A percentile compares a stretch with the other conserved stretches of the same genome.
These are phyloP conservation scores for Aspergillus tanneri DNA, from an alignment of 2,329 filamentous ascomycete genomes.

Conservation along the genomic window DNA sequence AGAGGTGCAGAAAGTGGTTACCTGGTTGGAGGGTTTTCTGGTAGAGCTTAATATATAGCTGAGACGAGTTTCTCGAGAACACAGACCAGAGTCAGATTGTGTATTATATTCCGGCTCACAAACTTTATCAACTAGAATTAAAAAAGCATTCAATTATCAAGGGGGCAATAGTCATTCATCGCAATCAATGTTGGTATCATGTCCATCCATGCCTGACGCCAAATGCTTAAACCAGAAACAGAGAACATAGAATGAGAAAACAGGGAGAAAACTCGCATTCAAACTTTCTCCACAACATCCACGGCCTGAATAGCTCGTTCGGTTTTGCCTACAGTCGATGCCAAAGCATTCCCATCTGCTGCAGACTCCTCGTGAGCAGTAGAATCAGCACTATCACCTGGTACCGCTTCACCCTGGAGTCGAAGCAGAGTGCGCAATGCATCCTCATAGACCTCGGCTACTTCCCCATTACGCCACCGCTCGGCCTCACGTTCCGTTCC, in stretches of 20 bases:
- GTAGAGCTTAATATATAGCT: not conserved
- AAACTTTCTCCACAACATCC: slow-evolving; percentile 50
- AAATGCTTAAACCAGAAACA: slow-evolving; percentile 14
- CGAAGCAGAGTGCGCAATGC: slow-evolving; percentile 39
- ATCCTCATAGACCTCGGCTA: slow-evolving; percentile 44
- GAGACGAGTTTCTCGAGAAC: too few species aligned
- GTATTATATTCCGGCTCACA: too few species aligned
- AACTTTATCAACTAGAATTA: too few species aligned
- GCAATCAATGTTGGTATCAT: too few species aligned
- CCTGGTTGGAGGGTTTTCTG: not conserved
- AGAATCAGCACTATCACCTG: slow-evolving; percentile 18
- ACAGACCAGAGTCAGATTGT: too few species aligned
- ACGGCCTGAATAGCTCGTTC: slow-evolving; percentile 46
- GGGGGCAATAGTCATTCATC: too few species aligned
- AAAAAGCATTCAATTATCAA: too few species aligned
- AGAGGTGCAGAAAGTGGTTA: not conserved
- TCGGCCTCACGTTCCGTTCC: slow-evolving; percentile 36
- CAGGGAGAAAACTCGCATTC: slow-evolving; percentile 19
- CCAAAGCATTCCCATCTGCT: slow-evolving; percentile 38
- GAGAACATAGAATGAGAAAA: slow-evolving; percentile 11
- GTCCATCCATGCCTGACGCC: slow-evolving; percentile 11
- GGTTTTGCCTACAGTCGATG: slow-evolving; percentile 48
- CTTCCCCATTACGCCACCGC: slow-evolving; percentile 44
- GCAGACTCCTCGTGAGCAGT: slow-evolving; percentile 21
- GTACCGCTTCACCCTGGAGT: slow-evolving; percentile 40